phyloP scores from a whole-genome alignment of 371 early-diverging fungal genomes.

The Lichtheimia ornata region DNA sequence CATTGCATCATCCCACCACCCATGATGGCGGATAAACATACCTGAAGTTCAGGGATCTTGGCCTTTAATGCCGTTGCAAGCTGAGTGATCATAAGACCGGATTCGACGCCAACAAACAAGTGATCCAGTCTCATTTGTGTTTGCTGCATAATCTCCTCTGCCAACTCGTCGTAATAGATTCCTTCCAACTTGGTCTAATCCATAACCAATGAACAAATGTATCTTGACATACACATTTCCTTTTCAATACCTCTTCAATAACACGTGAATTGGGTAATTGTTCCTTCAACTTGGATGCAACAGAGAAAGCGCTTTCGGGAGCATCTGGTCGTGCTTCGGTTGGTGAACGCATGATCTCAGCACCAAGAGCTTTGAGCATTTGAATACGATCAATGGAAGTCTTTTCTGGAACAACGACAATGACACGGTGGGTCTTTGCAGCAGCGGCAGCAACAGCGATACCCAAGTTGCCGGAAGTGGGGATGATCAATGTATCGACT shows the following conservation, averaged over 20 bases:
- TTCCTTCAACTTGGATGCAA: constrained; percentile 64
- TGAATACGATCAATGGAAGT: constrained; percentile 72
- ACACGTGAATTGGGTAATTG: constrained; percentile 61
- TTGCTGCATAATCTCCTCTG: constrained; percentile 71
- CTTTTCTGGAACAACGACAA: constrained; percentile 72
- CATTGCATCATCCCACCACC: neutral
- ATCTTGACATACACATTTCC: too few relatives aligned
- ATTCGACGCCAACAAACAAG: constrained; percentile 74
- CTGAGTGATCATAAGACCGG: constrained; percentile 68
- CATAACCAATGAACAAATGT: neutral
- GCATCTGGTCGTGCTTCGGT: constrained; percentile 73
- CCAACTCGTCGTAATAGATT: constrained; percentile 44
- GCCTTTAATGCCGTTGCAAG: constrained; percentile 60
- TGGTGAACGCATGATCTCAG: constrained; percentile 77
- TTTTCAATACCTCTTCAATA: constrained; percentile 65
- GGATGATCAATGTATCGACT: constrained; percentile 62
- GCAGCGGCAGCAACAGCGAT: constrained; percentile 48
- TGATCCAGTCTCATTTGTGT: constrained; percentile 57
- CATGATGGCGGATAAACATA: constrained; percentile 17
- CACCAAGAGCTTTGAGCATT: constrained; percentile 73
- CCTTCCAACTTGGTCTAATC: neutral
- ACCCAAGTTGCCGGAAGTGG: constrained; percentile 75
- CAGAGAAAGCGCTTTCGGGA: constrained; percentile 69
- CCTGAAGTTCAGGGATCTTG: constrained; percentile 56
- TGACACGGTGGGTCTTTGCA: constrained; percentile 49